These are phyloP conservation scores for Amanita subjunquillea DNA, from an alignment of 768 basidiomycete species.

Conservation along the genomic window DNA sequence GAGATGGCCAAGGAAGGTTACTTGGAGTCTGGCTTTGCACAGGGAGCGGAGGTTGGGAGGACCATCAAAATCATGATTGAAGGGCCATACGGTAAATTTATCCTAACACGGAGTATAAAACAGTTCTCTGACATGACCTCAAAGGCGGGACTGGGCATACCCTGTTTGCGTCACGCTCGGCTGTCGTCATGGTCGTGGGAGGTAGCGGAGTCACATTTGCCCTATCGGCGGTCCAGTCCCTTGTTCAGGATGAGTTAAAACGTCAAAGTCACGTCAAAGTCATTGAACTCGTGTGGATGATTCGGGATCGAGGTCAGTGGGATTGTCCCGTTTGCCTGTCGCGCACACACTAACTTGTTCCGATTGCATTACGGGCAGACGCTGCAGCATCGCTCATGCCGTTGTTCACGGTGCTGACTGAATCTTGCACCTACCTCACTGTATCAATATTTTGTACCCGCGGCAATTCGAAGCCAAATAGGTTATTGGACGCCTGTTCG, in stretches of 20 bases:
- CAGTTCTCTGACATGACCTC: slow-evolving; percentile 4
- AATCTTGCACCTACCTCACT: not conserved
- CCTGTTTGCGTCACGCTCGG: slow-evolving; percentile 38
- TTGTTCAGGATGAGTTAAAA: slow-evolving; percentile 25
- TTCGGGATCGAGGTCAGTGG: slow-evolving; percentile 20
- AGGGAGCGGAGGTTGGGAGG: slow-evolving; percentile 7
- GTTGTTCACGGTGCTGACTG: not conserved
- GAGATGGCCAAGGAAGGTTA: slow-evolving; percentile 16
- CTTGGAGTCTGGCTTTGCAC: slow-evolving; percentile 8
- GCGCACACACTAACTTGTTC: too few species aligned
- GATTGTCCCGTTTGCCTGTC: not conserved
- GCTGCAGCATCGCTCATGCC: not conserved
- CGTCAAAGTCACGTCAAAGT: slow-evolving; percentile 27
- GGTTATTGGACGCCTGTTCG: not conserved
- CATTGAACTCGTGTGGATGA: slow-evolving; percentile 43
- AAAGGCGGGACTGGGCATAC: slow-evolving; percentile 33
- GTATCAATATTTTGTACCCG: not conserved
- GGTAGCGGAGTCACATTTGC: slow-evolving; percentile 53
- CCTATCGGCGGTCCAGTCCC: slow-evolving; percentile 35
- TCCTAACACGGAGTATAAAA: not conserved
- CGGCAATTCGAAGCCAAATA: too few species aligned
- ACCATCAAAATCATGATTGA: slow-evolving; percentile 27
- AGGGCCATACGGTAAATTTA: slow-evolving; percentile 26
- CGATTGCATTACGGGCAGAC: not conserved
- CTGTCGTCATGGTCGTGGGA: slow-evolving; percentile 43